These are phyloP conservation scores for Eucalyptus tenuipes DNA, from an alignment of 345 rosid species.

Conservation along the genomic window DNA sequence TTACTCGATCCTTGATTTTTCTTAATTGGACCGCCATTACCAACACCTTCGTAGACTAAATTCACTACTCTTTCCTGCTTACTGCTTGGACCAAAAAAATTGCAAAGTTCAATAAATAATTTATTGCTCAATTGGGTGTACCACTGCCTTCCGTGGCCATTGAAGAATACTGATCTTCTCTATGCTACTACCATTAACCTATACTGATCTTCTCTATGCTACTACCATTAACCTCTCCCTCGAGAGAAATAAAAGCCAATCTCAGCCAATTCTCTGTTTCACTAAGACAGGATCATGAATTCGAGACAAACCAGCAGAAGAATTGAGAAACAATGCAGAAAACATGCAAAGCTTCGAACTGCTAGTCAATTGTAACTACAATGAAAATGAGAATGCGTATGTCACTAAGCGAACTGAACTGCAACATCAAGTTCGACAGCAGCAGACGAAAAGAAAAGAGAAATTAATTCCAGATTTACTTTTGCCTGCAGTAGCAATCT, in stretches of 20 bases:
- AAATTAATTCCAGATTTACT: not conserved
- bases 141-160: not conserved
- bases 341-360: not conserved
- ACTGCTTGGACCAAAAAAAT: not conserved
- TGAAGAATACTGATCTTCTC: not conserved
- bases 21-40: not conserved
- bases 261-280: not conserved
- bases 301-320: not conserved
- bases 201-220: not conserved
- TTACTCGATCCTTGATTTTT: not conserved
- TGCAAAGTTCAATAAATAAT: not conserved
- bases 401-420: not conserved
- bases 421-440: not conserved
- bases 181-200: not conserved
- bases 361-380: not conserved
- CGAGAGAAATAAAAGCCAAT: not conserved
- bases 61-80: not conserved
- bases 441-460: not conserved
- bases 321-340: not conserved
- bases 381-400: not conserved
- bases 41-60: not conserved
- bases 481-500: not conserved
- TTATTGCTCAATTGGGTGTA: not conserved
- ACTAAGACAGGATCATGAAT: not conserved
- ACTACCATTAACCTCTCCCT: not conserved